A percentile compares a stretch with the other conserved stretches of the same genome.
Conservation (phyloP, 257 asterid species). For the Solanum peruvianum region DNA sequence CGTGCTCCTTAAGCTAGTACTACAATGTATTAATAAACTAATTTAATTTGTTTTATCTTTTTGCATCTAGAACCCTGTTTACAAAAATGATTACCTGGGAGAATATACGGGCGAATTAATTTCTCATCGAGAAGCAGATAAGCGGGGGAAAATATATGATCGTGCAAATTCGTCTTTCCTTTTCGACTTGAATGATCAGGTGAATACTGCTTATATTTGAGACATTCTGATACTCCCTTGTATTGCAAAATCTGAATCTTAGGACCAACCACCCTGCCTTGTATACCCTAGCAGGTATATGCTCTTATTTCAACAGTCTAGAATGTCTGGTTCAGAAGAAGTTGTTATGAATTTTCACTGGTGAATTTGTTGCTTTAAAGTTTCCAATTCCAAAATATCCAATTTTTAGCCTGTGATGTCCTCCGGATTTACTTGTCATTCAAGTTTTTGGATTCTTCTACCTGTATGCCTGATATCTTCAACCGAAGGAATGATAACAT, state of each 20-base stretch:
- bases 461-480: background rate
- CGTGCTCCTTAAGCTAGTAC: background rate
- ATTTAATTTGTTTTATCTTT: background rate
- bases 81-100: constrained; percentile 90
- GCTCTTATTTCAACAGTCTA: background rate
- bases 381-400: background rate
- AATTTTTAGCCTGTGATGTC: background rate
- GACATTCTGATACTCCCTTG: background rate
- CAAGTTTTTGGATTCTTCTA: background rate
- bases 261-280: background rate
- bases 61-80: constrained; percentile 55
- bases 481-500: background rate
- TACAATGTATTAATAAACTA: background rate
- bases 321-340: background rate
- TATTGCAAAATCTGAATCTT: background rate
- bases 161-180: constrained; percentile 92
- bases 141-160: constrained; percentile 92
- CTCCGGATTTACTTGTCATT: background rate
- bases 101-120: constrained; percentile 94
- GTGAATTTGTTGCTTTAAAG: background rate
- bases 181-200: constrained; percentile 91
- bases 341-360: background rate
- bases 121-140: constrained; percentile 95
- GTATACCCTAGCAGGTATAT: background rate
- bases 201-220: constrained; percentile 1